Percentiles rank a stretch among this genome's conserved stretches.
Evolutionary conservation across 2,329 filamentous ascomycete genomes (phyloP).

Genomic region (Cordyceps militaris): DNA sequence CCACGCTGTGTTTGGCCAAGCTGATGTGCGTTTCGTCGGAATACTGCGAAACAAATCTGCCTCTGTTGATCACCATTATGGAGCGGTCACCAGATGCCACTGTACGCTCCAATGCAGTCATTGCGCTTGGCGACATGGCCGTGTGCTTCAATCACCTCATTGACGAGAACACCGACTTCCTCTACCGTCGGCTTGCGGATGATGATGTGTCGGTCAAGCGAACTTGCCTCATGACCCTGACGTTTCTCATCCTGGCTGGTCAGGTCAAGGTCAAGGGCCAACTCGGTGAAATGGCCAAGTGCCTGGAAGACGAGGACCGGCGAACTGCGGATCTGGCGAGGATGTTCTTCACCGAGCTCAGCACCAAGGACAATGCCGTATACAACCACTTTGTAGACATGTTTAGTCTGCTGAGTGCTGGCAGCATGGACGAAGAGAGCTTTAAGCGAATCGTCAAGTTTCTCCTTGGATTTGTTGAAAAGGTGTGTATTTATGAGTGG

Average conservation of each 20-base stretch:
- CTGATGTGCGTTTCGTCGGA: slow-evolving; percentile 97
- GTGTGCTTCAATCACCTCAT: slow-evolving; percentile 99
- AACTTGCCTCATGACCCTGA: slow-evolving; percentile 96
- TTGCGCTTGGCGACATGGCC: slow-evolving; percentile 96
- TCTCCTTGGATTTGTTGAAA: slow-evolving; percentile 91
- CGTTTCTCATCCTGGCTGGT: slow-evolving; percentile 91
- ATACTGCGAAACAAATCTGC: slow-evolving; percentile 90
- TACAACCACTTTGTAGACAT: slow-evolving; percentile 99
- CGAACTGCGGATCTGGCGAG: slow-evolving; percentile 86
- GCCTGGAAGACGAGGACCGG: slow-evolving; percentile 91
- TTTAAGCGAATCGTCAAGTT: slow-evolving; percentile 87
- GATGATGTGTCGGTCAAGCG: slow-evolving; percentile 84
- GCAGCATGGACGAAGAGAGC: slow-evolving; percentile 72
- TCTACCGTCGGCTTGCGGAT: slow-evolving; percentile 90
- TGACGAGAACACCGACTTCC: slow-evolving; percentile 97
- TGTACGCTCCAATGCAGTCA: slow-evolving; percentile 91
- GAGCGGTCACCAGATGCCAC: slow-evolving; percentile 89
- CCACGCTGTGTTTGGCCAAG: slow-evolving; percentile 91
- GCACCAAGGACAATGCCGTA: slow-evolving; percentile 96
- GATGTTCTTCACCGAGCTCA: slow-evolving; percentile 98
- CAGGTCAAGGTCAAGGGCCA: slow-evolving; percentile 99
- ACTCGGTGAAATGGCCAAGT: slow-evolving; percentile 98
- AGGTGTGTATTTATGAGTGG: slow-evolving; percentile 50
- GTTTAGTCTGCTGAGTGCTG: slow-evolving; percentile 87
- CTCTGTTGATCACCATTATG: slow-evolving; percentile 94